phyloP scores from a whole-genome alignment of 202 grass and related monocot species.

The Bolboschoenoplectus hybrid region DNA sequence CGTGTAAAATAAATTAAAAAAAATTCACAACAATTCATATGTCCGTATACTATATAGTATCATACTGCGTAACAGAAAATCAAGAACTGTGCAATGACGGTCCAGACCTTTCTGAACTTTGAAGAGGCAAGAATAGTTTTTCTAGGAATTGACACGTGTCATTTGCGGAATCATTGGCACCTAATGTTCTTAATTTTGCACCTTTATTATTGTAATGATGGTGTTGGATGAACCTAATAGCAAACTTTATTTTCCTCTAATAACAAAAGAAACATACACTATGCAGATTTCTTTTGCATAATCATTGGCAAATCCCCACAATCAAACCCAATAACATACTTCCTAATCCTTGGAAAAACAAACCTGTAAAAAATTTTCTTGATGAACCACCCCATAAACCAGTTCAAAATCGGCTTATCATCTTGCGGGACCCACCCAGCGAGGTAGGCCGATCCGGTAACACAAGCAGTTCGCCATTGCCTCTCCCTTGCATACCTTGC shows the following conservation, averaged over 20 bases:
- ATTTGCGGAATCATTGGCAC: too few species aligned
- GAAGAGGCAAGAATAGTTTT: too few species aligned
- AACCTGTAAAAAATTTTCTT: slow-evolving; percentile 3
- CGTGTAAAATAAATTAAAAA: too few species aligned
- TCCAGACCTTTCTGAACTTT: too few species aligned
- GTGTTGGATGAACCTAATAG: not conserved
- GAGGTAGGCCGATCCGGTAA: slow-evolving; percentile 47
- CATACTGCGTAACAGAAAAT: too few species aligned
- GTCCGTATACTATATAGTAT: too few species aligned
- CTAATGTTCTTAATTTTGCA: too few species aligned
- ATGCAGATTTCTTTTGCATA: not conserved
- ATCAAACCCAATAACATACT: slow-evolving; percentile 6
- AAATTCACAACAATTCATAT: too few species aligned
- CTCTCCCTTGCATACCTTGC: slow-evolving; percentile 38
- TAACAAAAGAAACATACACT: not conserved
- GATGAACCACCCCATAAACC: not conserved
- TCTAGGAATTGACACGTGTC: too few species aligned
- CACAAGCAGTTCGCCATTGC: slow-evolving; percentile 45
- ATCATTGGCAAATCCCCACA: not conserved
- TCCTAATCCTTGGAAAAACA: not conserved
- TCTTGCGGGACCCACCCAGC: slow-evolving; percentile 57
- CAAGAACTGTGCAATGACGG: too few species aligned
- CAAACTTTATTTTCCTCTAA: not conserved
- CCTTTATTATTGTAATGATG: not conserved
- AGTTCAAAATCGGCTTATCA: slow-evolving; percentile 29